Percentiles rank a stretch among this genome's conserved stretches.
Evolutionary conservation across 345 rosid genomes (phyloP).

Genomic region (Toxicodendron radicans): DNA sequence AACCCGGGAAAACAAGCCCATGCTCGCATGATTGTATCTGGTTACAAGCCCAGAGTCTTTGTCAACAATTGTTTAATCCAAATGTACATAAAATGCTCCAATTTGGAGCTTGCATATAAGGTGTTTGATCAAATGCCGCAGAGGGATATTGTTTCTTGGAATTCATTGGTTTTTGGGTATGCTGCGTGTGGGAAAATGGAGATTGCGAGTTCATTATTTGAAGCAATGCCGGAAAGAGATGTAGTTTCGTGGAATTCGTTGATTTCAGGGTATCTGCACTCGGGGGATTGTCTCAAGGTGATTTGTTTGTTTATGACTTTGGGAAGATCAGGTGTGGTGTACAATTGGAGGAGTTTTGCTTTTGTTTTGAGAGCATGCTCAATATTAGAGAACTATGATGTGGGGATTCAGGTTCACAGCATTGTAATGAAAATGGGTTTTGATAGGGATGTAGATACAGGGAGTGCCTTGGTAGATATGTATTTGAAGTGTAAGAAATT

Average conservation of each 20-base stretch:
- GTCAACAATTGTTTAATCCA: conserved; percentile 77
- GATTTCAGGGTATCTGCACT: conserved; percentile 70
- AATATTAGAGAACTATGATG: conserved; percentile 32
- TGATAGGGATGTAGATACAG: conserved; percentile 62
- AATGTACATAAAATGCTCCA: conserved; percentile 48
- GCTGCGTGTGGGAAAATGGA: conserved; percentile 53
- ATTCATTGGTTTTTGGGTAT: conserved; percentile 59
- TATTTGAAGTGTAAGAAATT: conserved; percentile 77
- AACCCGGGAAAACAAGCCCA: conserved; percentile 77
- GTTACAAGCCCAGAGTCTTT: conserved; percentile 64
- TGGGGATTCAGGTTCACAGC: conserved; percentile 84
- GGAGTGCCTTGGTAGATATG: conserved; percentile 87
- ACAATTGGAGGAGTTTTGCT: conserved; percentile 63
- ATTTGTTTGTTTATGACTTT: conserved; percentile 56
- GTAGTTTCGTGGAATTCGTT: conserved; percentile 86
- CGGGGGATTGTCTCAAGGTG: conserved; percentile 46
- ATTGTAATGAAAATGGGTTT: conserved; percentile 50
- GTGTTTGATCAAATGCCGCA: conserved; percentile 68
- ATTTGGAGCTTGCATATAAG: conserved; percentile 45
- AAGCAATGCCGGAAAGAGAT: conserved; percentile 65
- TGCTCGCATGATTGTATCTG: conserved; percentile 67
- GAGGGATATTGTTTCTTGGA: conserved; percentile 77
- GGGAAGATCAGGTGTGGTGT: conserved; percentile 43
- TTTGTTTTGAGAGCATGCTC: conserved; percentile 64
- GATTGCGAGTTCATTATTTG: conserved; percentile 46